Conservation (phyloP, 1,139 yeast genomes). For the Blastobotrys malaysiensis region DNA sequence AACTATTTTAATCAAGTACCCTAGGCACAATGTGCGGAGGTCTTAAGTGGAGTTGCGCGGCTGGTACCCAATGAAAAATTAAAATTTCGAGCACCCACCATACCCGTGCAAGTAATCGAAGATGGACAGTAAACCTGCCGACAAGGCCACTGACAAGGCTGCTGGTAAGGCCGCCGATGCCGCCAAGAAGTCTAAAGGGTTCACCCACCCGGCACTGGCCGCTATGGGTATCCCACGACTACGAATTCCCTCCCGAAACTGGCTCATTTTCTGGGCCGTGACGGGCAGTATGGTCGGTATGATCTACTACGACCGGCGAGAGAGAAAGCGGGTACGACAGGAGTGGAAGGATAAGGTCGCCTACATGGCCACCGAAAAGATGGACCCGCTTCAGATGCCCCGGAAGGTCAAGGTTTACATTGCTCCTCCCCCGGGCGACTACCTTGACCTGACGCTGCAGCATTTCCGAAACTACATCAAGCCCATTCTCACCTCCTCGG, state of each 20-base stretch:
- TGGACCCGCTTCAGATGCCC: conserved; percentile 51
- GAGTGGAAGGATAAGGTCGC: conserved; percentile 63
- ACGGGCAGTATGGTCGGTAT: conserved; percentile 65
- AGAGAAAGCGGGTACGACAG: conserved; percentile 61
- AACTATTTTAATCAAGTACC: background rate
- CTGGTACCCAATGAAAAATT: background rate
- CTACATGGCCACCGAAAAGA: conserved; percentile 41
- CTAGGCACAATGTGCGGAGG: background rate
- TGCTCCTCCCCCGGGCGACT: conserved; percentile 96
- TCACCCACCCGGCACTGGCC: conserved; percentile 78
- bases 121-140: background rate
- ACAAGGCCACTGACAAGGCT: conserved; percentile 1
- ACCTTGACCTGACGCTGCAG: conserved; percentile 65
- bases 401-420: conserved; percentile 76
- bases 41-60: no score
- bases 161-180: conserved; percentile 5
- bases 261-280: conserved; percentile 85
- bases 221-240: conserved; percentile 82
- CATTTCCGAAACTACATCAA: conserved; percentile 77
- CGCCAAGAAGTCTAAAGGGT: conserved; percentile 39
- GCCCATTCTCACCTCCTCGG: conserved; percentile 81
- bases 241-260: conserved; percentile 81
- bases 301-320: conserved; percentile 67
- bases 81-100: background rate
- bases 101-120: background rate